Evolutionary conservation across 2,329 filamentous ascomycete species (phyloP), one percentile per base, ranked within the genome.

Genomic region (Clonostachys chloroleuca): DNA sequence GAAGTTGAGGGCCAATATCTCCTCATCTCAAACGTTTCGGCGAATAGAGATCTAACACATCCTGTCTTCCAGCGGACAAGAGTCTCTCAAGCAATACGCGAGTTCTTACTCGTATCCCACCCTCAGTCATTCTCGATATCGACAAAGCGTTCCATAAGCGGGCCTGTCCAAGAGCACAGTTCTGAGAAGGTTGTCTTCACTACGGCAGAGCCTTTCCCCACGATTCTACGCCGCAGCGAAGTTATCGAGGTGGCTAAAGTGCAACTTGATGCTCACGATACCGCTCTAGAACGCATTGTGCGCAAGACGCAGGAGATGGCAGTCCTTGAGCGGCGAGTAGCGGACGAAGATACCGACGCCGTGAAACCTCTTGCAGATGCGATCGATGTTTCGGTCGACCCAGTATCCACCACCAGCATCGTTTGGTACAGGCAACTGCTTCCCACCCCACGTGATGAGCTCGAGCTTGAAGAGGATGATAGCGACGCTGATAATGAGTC

Each of bases 1-100:
- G 89, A 94, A 56, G 80, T 92, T 2, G 92, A 97, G 66, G 92
- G 92, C 12, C 92, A 97, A 58, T 96, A 89, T 66, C 63, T 97
- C 46, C 84, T 94, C 47, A 83, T 97, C 48, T 92, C 83, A 36
- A 77, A 87, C 8, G 81, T 97, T 45, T 90, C 82, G 46, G 83
- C 89, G 4, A 86, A 96, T 64, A 89, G 91, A 40, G 87, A 96
- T 60, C 74, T 95, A 30, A 70, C 71, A 2, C 90, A 96, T 62
- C 87, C 86, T 16, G 87, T 96, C 20, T 96, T 89, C 65, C 92
- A 95, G 65, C 84, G 92, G 30, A 81, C 88, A n/a, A 86, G 90
- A 52, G 87, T 97, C 5, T 83, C 88, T 2, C 84, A 89, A 48
- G 81, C 87, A 2, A 86, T 95, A 45, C 78, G 91, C n/a, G 92